Evolutionary conservation across 2,329 filamentous ascomycete genomes (phyloP).

Genomic region (Podosphaera xanthii): DNA sequence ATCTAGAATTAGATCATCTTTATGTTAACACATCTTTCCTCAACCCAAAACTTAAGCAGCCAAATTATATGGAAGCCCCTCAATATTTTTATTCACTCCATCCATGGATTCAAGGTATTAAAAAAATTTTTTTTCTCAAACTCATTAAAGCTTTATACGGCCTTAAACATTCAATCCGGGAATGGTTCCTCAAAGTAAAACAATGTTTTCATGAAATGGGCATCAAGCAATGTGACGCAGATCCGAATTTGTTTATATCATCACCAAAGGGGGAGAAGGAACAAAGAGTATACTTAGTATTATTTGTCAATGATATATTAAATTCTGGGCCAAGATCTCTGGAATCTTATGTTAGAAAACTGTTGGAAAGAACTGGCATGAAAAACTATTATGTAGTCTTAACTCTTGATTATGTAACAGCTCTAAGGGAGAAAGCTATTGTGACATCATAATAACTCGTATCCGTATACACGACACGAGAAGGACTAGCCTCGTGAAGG

Average conservation of each 20-base stretch:
- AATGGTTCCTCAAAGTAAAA: neutral
- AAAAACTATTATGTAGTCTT: neutral
- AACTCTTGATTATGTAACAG: neutral
- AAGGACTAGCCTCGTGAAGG: too few relatives aligned
- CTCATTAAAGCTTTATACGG: too few relatives aligned
- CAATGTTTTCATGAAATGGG: neutral
- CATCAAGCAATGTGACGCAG: neutral
- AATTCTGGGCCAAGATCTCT: neutral
- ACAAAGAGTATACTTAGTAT: neutral
- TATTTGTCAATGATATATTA: neutral
- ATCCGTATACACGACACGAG: too few relatives aligned
- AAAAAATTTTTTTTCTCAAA: too few relatives aligned
- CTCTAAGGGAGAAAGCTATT: neutral
- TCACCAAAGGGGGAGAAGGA: neutral
- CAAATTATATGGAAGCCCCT: too few relatives aligned
- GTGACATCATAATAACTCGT: too few relatives aligned
- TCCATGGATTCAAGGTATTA: too few relatives aligned
- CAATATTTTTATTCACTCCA: too few relatives aligned
- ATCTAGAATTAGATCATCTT: too few relatives aligned
- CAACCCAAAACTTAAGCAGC: too few relatives aligned
- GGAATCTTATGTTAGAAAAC: neutral
- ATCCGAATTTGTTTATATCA: neutral
- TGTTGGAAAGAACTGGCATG: neutral
- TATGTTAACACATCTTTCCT: too few relatives aligned
- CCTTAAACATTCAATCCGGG: too few relatives aligned